A percentile compares a stretch with the other conserved stretches of the same genome.
Evolutionary conservation across 2,329 filamentous ascomycete genomes (phyloP).

Genomic region (Rhinocladiella similis): DNA sequence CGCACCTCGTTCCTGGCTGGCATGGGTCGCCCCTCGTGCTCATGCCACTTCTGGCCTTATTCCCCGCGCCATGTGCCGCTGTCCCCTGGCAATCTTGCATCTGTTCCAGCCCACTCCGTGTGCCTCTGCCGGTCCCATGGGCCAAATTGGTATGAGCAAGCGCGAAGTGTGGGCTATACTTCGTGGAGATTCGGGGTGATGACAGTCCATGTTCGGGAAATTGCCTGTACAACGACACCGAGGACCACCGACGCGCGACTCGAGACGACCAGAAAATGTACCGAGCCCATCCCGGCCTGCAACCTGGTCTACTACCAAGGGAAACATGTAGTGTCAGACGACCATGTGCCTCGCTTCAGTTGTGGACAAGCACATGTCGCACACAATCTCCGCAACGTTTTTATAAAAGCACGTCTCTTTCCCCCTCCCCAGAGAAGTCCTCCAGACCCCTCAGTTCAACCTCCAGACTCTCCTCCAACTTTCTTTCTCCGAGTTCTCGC

Average conservation of each 20-base stretch:
- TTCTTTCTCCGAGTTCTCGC: not conserved
- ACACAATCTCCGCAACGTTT: conserved; percentile 7
- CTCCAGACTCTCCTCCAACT: conserved; percentile 1
- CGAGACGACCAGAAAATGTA: not conserved
- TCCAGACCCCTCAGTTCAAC: conserved; percentile 14
- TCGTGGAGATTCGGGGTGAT: not conserved
- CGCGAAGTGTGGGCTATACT: not conserved
- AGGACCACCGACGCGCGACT: not conserved
- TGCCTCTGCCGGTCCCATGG: not conserved
- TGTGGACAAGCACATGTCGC: conserved; percentile 13
- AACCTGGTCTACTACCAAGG: conserved; percentile 1
- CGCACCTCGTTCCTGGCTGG: not conserved
- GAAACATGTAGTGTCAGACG: conserved; percentile 7
- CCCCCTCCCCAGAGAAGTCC: conserved; percentile 15
- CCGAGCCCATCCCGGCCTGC: not conserved
- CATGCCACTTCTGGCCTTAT: not conserved
- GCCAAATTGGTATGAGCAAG: not conserved
- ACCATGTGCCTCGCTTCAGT: conserved; percentile 8
- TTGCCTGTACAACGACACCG: not conserved
- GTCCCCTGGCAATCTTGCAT: not conserved
- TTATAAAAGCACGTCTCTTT: conserved; percentile 13
- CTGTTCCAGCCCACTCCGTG: not conserved
- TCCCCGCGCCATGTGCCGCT: conserved; percentile 2
- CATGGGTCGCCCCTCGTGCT: not conserved
- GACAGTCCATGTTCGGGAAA: not conserved